Percentiles rank a stretch among this genome's conserved stretches.
Evolutionary conservation across 768 basidiomycete species (phyloP).

Genomic region (Xerocomus potaroensis): DNA sequence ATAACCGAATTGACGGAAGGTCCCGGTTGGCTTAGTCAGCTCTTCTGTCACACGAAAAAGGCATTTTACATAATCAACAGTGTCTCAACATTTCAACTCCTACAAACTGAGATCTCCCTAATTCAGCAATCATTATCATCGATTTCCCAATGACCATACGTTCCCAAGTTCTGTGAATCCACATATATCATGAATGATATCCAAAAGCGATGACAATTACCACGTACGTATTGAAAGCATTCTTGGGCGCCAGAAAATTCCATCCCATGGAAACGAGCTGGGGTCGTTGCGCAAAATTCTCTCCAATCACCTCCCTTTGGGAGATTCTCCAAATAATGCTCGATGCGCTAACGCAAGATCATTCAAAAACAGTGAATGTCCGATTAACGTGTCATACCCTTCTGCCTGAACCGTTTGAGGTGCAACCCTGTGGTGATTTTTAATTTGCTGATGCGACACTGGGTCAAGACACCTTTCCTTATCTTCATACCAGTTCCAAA

Average conservation of each 20-base stretch:
- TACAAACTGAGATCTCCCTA: no score
- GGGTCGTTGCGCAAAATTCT: slow-evolving; percentile 34
- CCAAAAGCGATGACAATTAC: neutral
- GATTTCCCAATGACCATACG: slow-evolving; percentile 25
- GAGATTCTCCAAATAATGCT: slow-evolving; percentile 27
- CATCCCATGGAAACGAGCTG: slow-evolving; percentile 20
- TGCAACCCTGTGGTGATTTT: slow-evolving; percentile 20
- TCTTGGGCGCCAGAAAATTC: slow-evolving; percentile 26
- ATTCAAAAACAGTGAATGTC: neutral
- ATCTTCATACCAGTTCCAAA: slow-evolving; percentile 24
- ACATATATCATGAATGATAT: neutral
- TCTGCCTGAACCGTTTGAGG: slow-evolving; percentile 20
- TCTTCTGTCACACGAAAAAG: neutral
- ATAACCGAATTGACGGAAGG: no score
- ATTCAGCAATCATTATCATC: slow-evolving; percentile 12
- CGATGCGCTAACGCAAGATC: slow-evolving; percentile 23
- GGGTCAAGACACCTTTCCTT: no score
- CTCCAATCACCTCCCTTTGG: slow-evolving; percentile 27
- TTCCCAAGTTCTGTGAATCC: slow-evolving; percentile 5
- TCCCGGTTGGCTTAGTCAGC: no score
- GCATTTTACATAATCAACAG: neutral
- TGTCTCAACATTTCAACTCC: no score
- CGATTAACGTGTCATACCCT: slow-evolving; percentile 11
- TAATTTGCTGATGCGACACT: neutral
- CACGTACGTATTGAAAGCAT: slow-evolving; percentile 16